Percentiles rank a stretch among this genome's conserved stretches.
Evolutionary conservation across 2,329 filamentous ascomycete genomes (phyloP).

Genomic region (Fusarium globosum): DNA sequence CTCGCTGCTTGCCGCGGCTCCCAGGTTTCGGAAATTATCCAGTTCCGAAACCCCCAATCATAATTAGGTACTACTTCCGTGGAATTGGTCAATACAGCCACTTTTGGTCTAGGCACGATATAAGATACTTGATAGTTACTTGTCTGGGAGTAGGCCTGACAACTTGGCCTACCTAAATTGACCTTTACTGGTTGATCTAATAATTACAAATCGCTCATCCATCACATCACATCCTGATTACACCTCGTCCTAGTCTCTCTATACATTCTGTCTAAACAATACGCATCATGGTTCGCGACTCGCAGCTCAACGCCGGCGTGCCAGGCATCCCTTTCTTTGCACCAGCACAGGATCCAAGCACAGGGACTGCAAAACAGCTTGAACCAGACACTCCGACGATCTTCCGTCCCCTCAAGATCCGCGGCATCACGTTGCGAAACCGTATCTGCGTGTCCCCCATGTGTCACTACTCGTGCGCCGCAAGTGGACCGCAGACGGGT

Average conservation of each 20-base stretch:
- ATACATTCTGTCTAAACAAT: not conserved
- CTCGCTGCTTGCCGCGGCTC: not conserved
- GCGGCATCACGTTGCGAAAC: not conserved
- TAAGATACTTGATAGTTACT: too few species aligned
- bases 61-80: not conserved
- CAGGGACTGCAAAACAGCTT: not conserved
- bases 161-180: not conserved
- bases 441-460: not conserved
- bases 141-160: too few species aligned
- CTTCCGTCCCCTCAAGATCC: not conserved
- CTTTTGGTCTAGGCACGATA: not conserved
- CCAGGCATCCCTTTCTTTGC: not conserved
- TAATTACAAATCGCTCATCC: too few species aligned
- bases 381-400: not conserved
- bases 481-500: not conserved
- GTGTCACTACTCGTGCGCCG: not conserved
- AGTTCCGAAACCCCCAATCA: not conserved
- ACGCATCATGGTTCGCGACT: not conserved
- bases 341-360: not conserved
- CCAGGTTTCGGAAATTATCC: not conserved
- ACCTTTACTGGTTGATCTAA: not conserved
- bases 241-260: too few species aligned
- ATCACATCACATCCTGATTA: too few species aligned
- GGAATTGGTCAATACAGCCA: not conserved
- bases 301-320: not conserved